These are phyloP conservation scores for Russula sp. DNA, from an alignment of 768 basidiomycete species.

Conservation along the genomic window DNA sequence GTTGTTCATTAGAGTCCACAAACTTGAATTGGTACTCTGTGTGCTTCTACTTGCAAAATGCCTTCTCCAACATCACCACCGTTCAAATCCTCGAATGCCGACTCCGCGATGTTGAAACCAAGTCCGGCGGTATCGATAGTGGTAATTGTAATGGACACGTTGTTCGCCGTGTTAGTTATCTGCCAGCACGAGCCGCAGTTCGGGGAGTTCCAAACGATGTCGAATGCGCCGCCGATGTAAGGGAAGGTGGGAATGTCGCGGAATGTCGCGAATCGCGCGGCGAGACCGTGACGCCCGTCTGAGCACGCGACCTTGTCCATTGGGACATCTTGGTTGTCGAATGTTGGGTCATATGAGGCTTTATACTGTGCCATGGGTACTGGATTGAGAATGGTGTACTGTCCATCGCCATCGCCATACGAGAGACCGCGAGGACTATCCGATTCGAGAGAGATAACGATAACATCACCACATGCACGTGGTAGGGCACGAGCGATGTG, in stretches of 20 bases:
- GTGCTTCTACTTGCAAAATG: constrained; percentile 33
- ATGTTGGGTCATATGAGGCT: constrained; percentile 45
- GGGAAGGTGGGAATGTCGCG: constrained; percentile 56
- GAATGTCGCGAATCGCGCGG: constrained; percentile 49
- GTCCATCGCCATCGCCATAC: not conserved
- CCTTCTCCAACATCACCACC: constrained; percentile 33
- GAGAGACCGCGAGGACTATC: not conserved
- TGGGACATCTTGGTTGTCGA: constrained; percentile 45
- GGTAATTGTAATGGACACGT: constrained; percentile 45
- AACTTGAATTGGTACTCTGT: constrained; percentile 32
- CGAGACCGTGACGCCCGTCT: constrained; percentile 51
- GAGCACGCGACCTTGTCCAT: constrained; percentile 50
- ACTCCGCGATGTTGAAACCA: constrained; percentile 41
- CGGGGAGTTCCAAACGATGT: constrained; percentile 49
- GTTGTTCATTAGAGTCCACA: constrained; percentile 30
- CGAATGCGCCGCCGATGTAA: constrained; percentile 53
- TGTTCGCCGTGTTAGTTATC: constrained; percentile 45
- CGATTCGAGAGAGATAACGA: not conserved
- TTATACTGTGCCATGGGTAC: constrained; percentile 2
- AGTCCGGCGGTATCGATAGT: constrained; percentile 50
- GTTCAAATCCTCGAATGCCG: constrained; percentile 37
- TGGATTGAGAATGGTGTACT: not conserved
- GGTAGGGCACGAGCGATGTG: constrained; percentile 9
- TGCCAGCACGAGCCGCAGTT: constrained; percentile 62
- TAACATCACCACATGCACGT: not conserved